Base-by-base conservation (phyloP, 1,284 basidiomycete species). In the Pyrrhoderma noxium region DNA sequence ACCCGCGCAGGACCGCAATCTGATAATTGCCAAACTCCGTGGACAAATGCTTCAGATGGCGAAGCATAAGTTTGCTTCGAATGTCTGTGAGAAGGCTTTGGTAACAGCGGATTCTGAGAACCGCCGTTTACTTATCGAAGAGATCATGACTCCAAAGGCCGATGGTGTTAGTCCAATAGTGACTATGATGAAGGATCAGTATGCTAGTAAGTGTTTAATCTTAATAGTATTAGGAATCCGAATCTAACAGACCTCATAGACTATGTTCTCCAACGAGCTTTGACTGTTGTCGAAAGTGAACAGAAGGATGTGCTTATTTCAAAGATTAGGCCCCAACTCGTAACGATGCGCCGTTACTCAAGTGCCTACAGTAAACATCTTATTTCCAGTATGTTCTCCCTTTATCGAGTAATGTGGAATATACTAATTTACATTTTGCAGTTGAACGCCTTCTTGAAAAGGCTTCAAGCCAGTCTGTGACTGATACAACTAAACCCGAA, bases 31-130 rank as follows among this genome's bases (percentile, higher is more conserved):
- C 8, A 80, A 82, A 61, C 77, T 97, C 53, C 81, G 79, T 19
- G 89, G 91, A 1, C 82, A 88, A 60, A 79, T 99, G 63, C 66
- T 93, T 31, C 71, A 75, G 56, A 80, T 93, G 75, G 79, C 89
- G 1, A 79, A 84, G 44, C 94, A 97, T 71, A 98, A 98, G 67
- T 98, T 95, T 62, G 93, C 95, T 1, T 94, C 90, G 3, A 99
- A 99, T 62, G 96, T 99, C 16, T 89, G 92, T 64, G 96, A 99
- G 70, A 93, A 93, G 67, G 92, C 93, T 1, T 75, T 97, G 42
- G 66, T 84, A 19, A 82, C 75, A 19, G 79, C 87, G 0, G 76
- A 80, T 51, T 48, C 73, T 0, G 79, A 82, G 18, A 83, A 77
- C 55, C 80, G 87, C 49, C 76, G 75, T 18, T 65, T 70, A 31